Base-by-base conservation (phyloP, 2,329 filamentous ascomycete species). In the Epichloe brachyelytri region DNA sequence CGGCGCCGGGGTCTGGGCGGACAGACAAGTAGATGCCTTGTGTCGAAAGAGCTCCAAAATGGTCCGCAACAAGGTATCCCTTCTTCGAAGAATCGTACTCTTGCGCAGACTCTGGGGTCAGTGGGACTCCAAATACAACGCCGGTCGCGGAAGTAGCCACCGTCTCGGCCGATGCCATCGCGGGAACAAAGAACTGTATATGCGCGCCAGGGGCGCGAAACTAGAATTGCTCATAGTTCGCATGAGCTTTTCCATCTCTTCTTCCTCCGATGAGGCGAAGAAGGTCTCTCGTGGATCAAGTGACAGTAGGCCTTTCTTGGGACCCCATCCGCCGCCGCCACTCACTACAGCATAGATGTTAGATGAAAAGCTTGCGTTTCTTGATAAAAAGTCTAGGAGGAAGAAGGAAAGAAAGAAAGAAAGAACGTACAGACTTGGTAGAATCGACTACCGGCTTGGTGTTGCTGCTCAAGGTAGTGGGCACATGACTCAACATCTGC, bases 311-410 rank as follows among this genome's bases (percentile, higher is more conserved):
- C 88, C 88, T 59, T 85, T 81, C 63, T 91, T 93, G 51, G 78
- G 72, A 15, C 88, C 88, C 88, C 88, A 94, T 19, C 88, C 88
- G 41, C 88, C 88, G 44, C 88, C 88, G 4, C 88, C 88, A 59
- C 86, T 89, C 55, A 90, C 78, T 75, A 43, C 38, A 34, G 10
- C 33, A 20, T 15, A 5, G 7, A 5, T 37, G 46, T 65, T 52
- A 66, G 58, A 45, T 12, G 11, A 41, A 39, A n/a, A 8, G 5
- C 4, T 40, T 15, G 17, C 12, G 1, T 19, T 38, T 20, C 12
- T 15, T n/a, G 10, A 14, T 20, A 4, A 41, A 8, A 34, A 15
- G 26, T 41, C 4, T 30, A 10, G 26, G 8, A 1, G 8, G 8
- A 10, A 4, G 8, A 19, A 5, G 19, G 19, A 43, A 22, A 3